Evolutionary conservation across 257 asterid species (phyloP).

Genomic region (Thymus mandschuricus): DNA sequence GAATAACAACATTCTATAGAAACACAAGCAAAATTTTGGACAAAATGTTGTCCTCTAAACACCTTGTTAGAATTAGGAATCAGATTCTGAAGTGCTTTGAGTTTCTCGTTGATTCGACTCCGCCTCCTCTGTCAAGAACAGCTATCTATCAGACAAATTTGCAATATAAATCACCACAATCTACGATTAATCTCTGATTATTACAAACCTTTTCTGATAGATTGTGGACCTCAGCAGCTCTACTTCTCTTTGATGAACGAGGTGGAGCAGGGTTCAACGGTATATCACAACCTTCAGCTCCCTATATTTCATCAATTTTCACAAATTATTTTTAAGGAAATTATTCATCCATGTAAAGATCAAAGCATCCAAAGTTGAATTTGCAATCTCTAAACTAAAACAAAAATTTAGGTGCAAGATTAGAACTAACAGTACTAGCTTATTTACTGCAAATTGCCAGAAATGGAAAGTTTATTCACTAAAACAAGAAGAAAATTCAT

Average conservation of each 20-base stretch:
- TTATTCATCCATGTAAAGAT: background rate
- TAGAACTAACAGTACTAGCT: background rate
- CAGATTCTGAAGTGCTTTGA: slow-evolving; percentile 88
- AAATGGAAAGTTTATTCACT: background rate
- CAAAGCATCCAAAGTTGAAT: background rate
- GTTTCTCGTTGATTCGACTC: slow-evolving; percentile 91
- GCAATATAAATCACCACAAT: slow-evolving; percentile 3
- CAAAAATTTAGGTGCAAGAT: background rate
- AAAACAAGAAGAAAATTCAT: too few species aligned
- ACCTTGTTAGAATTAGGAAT: slow-evolving; percentile 94
- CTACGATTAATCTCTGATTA: slow-evolving; percentile 17
- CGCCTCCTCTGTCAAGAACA: slow-evolving; percentile 81
- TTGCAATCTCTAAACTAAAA: background rate
- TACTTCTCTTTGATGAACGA: slow-evolving; percentile 85
- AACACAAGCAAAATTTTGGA: background rate
- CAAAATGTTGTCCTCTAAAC: background rate
- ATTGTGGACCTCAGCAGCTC: slow-evolving; percentile 96
- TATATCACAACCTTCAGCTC: slow-evolving; percentile 57
- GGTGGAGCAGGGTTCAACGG: slow-evolving; percentile 43
- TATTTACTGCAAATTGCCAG: slow-evolving; percentile 4
- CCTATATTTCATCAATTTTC: slow-evolving; percentile 45
- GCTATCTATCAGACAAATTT: slow-evolving; percentile 29
- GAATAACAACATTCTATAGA: background rate
- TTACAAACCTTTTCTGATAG: slow-evolving; percentile 84
- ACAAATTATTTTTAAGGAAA: background rate